Conservation (phyloP, 2,329 filamentous ascomycete genomes). For the Onygenales sp. region DNA sequence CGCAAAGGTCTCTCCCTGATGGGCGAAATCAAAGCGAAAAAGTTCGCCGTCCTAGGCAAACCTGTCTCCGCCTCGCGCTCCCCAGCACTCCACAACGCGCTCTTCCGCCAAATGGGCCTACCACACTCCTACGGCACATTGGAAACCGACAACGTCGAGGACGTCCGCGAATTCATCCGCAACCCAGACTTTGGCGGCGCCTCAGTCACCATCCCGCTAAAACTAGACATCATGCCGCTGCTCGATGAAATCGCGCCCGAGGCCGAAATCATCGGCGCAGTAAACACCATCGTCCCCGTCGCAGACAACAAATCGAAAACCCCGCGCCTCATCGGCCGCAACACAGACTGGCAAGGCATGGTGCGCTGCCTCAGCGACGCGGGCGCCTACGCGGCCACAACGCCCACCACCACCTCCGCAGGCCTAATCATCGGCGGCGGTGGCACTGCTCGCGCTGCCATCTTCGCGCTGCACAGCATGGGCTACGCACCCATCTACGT, state of each 20-base stretch:
- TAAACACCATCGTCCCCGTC: slow-evolving; percentile 80
- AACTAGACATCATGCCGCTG: slow-evolving; percentile 73
- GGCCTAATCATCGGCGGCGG: slow-evolving; percentile 84
- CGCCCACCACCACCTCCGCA: slow-evolving; percentile 31
- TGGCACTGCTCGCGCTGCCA: slow-evolving; percentile 82
- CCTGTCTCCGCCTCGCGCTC: slow-evolving; percentile 77
- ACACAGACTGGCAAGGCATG: slow-evolving; percentile 96
- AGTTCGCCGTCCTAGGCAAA: slow-evolving; percentile 80
- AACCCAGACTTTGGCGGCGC: slow-evolving; percentile 76
- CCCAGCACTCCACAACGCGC: slow-evolving; percentile 77
- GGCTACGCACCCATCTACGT: slow-evolving; percentile 81
- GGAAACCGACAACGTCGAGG: slow-evolving; percentile 59
- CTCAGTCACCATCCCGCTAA: slow-evolving; percentile 91
- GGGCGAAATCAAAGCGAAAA: slow-evolving; percentile 64
- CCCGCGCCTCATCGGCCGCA: slow-evolving; percentile 64
- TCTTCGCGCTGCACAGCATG: slow-evolving; percentile 77
- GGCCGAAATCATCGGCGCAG: slow-evolving; percentile 74
- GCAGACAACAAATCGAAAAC: slow-evolving; percentile 34
- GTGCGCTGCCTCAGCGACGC: slow-evolving; percentile 63
- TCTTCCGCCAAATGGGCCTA: slow-evolving; percentile 68
- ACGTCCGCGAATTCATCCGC: slow-evolving; percentile 58
- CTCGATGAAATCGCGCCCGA: slow-evolving; percentile 73
- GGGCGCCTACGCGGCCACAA: slow-evolving; percentile 45
- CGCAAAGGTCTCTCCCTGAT: slow-evolving; percentile 67
- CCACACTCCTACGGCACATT: slow-evolving; percentile 71